phyloP scores from a whole-genome alignment of 1,284 basidiomycete genomes.

The Mycena citricolor region DNA sequence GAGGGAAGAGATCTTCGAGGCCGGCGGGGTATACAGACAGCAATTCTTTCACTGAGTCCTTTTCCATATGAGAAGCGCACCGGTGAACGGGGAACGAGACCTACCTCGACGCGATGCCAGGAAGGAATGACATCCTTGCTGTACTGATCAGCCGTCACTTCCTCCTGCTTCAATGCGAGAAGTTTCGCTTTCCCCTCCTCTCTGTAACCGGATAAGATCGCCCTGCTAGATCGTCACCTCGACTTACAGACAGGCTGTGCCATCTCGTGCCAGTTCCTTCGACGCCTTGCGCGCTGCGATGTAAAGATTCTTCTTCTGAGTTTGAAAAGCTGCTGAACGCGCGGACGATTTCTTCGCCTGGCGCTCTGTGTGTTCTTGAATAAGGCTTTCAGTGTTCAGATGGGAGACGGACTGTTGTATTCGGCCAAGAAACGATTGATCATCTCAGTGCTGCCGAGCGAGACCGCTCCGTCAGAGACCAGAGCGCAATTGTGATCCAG shows the following conservation, averaged over 20 bases:
- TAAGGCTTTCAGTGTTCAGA: no score
- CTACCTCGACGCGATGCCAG: constrained; percentile 21
- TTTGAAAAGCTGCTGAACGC: constrained; percentile 28
- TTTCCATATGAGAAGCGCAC: background rate
- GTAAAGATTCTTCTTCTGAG: constrained; percentile 31
- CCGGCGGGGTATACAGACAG: constrained; percentile 22
- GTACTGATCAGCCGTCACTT: constrained; percentile 22
- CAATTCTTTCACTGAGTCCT: constrained; percentile 18
- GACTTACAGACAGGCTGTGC: constrained; percentile 25
- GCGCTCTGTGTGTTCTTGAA: constrained; percentile 27
- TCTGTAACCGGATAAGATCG: constrained; percentile 12
- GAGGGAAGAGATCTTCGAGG: constrained; percentile 24
- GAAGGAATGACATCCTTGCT: constrained; percentile 22
- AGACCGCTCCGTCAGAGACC: constrained; percentile 1
- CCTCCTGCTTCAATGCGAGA: constrained; percentile 19
- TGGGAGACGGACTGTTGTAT: constrained; percentile 25
- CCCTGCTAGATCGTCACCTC: no score
- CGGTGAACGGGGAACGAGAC: background rate
- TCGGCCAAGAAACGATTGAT: constrained; percentile 25
- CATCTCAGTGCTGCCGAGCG: constrained; percentile 22
- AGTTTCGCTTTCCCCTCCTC: constrained; percentile 24
- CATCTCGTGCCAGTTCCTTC: constrained; percentile 26
- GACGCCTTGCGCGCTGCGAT: constrained; percentile 26
- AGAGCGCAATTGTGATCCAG: background rate
- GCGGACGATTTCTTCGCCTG: constrained; percentile 28